phyloP scores from a whole-genome alignment of 78 protist genomes.

The Dictyostelium intermedium region DNA sequence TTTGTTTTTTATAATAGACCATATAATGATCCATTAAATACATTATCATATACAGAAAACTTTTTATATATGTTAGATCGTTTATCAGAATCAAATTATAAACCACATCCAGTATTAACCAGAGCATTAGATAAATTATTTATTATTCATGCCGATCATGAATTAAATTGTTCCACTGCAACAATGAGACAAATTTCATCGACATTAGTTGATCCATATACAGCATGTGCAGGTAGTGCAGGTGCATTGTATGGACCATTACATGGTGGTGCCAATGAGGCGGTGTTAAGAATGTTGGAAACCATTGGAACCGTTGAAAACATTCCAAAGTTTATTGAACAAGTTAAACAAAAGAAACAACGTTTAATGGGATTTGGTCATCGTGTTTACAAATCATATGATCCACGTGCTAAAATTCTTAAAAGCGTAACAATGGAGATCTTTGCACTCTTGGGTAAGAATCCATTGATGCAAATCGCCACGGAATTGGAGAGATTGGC shows the following conservation, averaged over 20 bases:
- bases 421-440: slow-evolving; percentile 49
- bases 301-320: slow-evolving; percentile 86
- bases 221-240: slow-evolving; percentile 85
- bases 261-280: slow-evolving; percentile 93
- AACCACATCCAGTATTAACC: slow-evolving; percentile 81
- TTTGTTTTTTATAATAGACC: not conserved
- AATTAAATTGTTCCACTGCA: slow-evolving; percentile 91
- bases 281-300: slow-evolving; percentile 88
- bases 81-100: slow-evolving; percentile 45
- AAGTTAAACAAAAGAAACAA: slow-evolving; percentile 80
- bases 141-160: slow-evolving; percentile 94
- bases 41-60: slow-evolving; percentile 77
- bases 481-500: slow-evolving; percentile 83
- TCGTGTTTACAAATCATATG: slow-evolving; percentile 89
- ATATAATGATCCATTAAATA: slow-evolving; percentile 74
- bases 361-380: slow-evolving; percentile 93
- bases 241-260: slow-evolving; percentile 92
- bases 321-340: slow-evolving; percentile 70
- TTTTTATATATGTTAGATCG: slow-evolving; percentile 87
- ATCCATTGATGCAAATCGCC: slow-evolving; percentile 83
- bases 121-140: slow-evolving; percentile 88
- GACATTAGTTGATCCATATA: slow-evolving; percentile 86
- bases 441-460: slow-evolving; percentile 27
- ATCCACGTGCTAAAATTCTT: slow-evolving; percentile 89
- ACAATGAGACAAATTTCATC: slow-evolving; percentile 87